Base-by-base conservation (phyloP, 345 rosid genomes). In the Kernera saxatilis region DNA sequence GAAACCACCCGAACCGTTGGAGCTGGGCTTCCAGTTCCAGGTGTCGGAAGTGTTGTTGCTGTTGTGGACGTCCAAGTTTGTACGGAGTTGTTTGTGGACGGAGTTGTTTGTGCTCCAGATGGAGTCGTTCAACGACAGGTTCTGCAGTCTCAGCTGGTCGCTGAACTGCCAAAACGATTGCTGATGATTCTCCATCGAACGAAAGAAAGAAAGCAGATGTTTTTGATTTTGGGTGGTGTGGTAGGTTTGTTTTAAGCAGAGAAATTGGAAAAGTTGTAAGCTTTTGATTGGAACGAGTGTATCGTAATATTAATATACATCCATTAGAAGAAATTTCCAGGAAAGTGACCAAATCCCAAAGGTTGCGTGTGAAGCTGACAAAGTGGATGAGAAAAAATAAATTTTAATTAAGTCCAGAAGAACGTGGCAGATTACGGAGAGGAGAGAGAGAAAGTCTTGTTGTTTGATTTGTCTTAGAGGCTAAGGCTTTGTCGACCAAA, bases 81-180 rank as follows among this genome's bases (percentile, higher is more conserved):
- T 78, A 72, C 96, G 84, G n/a, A n/a, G n/a, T n/a, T n/a, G 74
- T 74, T 85, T 92, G 12, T 81, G 76, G 10, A 21, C 82, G 32
- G 79, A 73, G 67, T 73, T 69, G 67, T 73, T 69, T 57, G 68
- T 79, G 88, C 94, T 86, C 99, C 99, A 95, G 41, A 95, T 95
- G 1, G 99, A 91, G 46, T 95, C 97, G 60, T 85, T 90, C 45
- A 88, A 85, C 3, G 98, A 90, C 17, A 90, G 83, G 72, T 84
- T 88, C n/a, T 92, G 87, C 25, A 90, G 58, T 77, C 99, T 80
- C n/a, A 95, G 78, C 70, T 95, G 96, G 72, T 95, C 99, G 62
- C 98, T 90, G 86, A 95, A 95, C 51, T 92, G 97, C 82, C 85
- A 92, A 78, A 95, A 95, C 0, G 97, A 85, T 59, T 91, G 97